Conservation (phyloP, 768 basidiomycete genomes). For the Serendipita sp. region DNA sequence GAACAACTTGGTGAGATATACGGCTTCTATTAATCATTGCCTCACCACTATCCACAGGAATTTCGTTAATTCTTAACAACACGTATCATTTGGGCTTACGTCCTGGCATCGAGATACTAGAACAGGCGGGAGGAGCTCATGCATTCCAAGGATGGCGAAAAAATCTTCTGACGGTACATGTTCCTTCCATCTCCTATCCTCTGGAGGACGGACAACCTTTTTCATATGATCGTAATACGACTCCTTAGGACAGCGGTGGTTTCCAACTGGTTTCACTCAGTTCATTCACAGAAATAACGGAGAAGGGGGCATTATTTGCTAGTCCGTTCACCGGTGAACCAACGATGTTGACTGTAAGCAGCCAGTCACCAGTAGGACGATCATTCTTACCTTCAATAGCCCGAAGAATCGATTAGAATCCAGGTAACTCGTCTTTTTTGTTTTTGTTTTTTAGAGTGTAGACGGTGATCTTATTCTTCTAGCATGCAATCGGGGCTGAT, state of each 20-base stretch:
- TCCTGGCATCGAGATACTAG: constrained; percentile 58
- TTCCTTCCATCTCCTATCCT: not conserved
- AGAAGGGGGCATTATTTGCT: constrained; percentile 72
- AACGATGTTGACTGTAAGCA: constrained; percentile 67
- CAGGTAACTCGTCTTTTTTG: constrained; percentile 6
- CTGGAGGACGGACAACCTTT: not conserved
- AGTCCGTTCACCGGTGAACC: constrained; percentile 77
- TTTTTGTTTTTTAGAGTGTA: not conserved
- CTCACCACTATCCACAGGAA: constrained; percentile 23
- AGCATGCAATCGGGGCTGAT: constrained; percentile 80
- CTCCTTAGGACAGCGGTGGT: constrained; percentile 63
- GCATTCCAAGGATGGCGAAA: constrained; percentile 76
- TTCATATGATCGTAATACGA: not conserved
- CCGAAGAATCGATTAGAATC: constrained; percentile 62
- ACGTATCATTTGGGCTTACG: constrained; percentile 82
- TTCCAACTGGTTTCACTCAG: constrained; percentile 76
- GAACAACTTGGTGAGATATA: constrained; percentile 33
- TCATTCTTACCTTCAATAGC: constrained; percentile 26
- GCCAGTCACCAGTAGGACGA: not conserved
- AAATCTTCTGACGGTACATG: constrained; percentile 61
- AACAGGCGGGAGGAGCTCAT: constrained; percentile 71
- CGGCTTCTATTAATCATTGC: constrained; percentile 6
- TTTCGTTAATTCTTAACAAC: constrained; percentile 76
- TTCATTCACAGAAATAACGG: constrained; percentile 74
- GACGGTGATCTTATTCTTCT: constrained; percentile 31